Percentiles rank a stretch among this genome's conserved stretches.
Conservation (phyloP, 1,284 basidiomycete genomes). For the Pyrrhoderma lamaoense region DNA sequence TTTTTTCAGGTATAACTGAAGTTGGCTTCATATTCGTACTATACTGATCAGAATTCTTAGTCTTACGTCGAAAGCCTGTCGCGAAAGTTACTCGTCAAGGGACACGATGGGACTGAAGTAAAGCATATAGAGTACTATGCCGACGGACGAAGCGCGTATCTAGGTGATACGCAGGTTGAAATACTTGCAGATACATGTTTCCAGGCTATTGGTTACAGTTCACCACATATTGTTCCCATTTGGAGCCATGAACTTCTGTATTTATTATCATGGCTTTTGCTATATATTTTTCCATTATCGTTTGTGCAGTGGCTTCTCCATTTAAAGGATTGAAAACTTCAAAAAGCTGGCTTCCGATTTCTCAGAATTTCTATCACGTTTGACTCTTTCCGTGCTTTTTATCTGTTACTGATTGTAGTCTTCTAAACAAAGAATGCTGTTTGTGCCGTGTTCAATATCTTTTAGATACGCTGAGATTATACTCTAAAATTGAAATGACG, state of each 20-base stretch:
- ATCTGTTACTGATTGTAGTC: too few species aligned
- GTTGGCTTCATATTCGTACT: background rate
- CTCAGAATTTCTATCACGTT: too few species aligned
- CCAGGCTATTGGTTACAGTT: background rate
- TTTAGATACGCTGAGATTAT: too few species aligned
- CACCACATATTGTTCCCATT: constrained; percentile 6
- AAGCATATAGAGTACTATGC: constrained; percentile 14
- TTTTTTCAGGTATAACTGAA: constrained; percentile 1
- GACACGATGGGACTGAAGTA: constrained; percentile 1
- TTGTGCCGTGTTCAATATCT: too few species aligned
- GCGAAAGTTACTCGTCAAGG: background rate
- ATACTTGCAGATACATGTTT: constrained; percentile 7
- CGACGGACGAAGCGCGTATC: background rate
- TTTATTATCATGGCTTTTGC: constrained; percentile 8
- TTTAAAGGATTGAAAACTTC: background rate
- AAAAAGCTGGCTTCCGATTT: too few species aligned
- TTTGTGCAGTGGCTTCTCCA: background rate
- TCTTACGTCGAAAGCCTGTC: constrained; percentile 6
- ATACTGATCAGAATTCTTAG: background rate
- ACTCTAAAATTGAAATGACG: too few species aligned
- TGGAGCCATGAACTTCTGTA: constrained; percentile 13
- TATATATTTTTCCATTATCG: constrained; percentile 2
- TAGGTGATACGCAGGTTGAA: background rate
- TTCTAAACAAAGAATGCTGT: too few species aligned
- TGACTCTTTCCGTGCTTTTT: too few species aligned